Conservation (phyloP, 345 rosid species). For the Hevea brasiliensis region DNA sequence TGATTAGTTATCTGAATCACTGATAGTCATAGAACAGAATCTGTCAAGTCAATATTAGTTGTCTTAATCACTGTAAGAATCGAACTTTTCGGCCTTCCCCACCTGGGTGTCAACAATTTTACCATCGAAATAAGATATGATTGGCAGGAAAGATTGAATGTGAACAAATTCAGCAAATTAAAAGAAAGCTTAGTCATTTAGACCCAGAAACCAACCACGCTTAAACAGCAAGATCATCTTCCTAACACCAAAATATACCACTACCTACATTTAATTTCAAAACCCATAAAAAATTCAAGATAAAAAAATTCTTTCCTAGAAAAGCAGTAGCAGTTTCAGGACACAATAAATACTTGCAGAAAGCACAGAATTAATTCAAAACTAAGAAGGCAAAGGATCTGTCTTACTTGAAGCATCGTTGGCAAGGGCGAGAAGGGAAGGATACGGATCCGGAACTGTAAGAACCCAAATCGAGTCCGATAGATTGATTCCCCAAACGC, state of each 20-base stretch:
- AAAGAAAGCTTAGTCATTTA: background rate
- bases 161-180: background rate
- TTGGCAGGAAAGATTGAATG: background rate
- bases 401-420: slow-evolving; percentile 37
- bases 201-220: background rate
- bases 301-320: background rate
- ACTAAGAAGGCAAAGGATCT: background rate
- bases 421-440: slow-evolving; percentile 28
- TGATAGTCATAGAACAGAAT: background rate
- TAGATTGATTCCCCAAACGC: slow-evolving; percentile 8
- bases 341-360: background rate
- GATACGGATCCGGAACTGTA: slow-evolving; percentile 31
- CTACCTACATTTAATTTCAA: background rate
- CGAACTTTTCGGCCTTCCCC: background rate
- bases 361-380: background rate
- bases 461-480: slow-evolving; percentile 5
- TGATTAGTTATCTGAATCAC: background rate
- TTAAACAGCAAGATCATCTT: background rate
- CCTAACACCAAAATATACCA: background rate
- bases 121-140: too few species aligned
- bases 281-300: background rate
- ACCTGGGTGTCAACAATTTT: background rate
- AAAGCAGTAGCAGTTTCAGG: background rate
- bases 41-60: background rate
- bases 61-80: background rate